phyloP scores from a whole-genome alignment of 345 rosid genomes.

The Leavenworthia alabamica region DNA sequence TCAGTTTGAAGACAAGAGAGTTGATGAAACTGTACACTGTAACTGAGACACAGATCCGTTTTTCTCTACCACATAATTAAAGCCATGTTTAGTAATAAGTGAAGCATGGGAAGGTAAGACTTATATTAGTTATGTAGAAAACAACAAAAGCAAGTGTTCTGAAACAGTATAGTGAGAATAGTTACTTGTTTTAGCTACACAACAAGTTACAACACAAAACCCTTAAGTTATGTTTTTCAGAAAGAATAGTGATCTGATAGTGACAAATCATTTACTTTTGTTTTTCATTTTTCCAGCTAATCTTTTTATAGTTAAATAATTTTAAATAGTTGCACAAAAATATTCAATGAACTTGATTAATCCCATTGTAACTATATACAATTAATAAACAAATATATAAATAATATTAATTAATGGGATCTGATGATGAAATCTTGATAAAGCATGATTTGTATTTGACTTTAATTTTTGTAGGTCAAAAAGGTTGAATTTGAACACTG shows the following conservation, averaged over 20 bases:
- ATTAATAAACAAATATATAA: background rate
- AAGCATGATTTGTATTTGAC: conserved; percentile 17
- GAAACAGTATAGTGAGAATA: conserved; percentile 19
- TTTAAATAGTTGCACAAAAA: background rate
- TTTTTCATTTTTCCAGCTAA: too few relatives aligned
- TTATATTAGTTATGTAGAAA: conserved; percentile 20
- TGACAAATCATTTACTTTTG: conserved; percentile 27
- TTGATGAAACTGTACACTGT: conserved; percentile 16
- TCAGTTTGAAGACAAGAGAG: conserved; percentile 19
- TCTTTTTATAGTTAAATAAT: background rate
- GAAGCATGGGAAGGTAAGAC: conserved; percentile 8
- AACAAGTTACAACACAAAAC: conserved; percentile 26
- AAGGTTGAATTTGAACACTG: conserved; percentile 11
- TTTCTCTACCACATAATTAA: conserved; percentile 19
- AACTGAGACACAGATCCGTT: conserved; percentile 21
- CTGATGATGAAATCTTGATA: conserved; percentile 1
- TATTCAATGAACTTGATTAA: background rate
- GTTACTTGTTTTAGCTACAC: conserved; percentile 23
- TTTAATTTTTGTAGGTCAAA: conserved; percentile 1
- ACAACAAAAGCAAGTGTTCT: conserved; percentile 25
- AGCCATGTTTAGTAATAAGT: conserved; percentile 5
- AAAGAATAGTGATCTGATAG: conserved; percentile 17
- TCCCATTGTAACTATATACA: background rate
- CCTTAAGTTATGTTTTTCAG: conserved; percentile 16
- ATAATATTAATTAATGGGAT: background rate